Base-by-base conservation (phyloP, 352 stramenopile genomes). In the Globisporangium polare region DNA sequence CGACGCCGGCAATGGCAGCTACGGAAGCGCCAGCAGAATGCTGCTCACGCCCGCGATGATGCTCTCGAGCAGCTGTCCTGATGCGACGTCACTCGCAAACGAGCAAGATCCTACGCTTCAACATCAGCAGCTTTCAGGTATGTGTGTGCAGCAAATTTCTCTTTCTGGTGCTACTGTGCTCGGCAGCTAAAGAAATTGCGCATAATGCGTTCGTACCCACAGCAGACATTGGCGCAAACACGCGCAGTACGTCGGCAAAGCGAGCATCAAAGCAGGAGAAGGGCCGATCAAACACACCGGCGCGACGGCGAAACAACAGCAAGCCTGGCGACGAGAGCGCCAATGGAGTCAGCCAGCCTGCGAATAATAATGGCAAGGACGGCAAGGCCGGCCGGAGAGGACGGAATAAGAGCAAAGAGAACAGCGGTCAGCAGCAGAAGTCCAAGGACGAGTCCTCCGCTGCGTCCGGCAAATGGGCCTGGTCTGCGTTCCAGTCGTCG, bases 401-500 rank as follows among this genome's bases (percentile, higher is more conserved):
- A 33, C 78, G 75, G 33, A 60, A 37, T 42, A 84, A 81, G 66
- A 82, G 54, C 46, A 84, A 74, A 22, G 54, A 61, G 29, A 53
- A 53, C 46, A 9, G 24, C 12, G 24, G 31, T 12, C 8, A 74
- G n/a, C 60, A 76, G 63, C 59, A 59, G 1, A 78, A 86, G 63
- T 58, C 68, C 53, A 86, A 89, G 51, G 70, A 84, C 49, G 72
- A 86, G 46, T 59, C 82, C 6, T 88, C 79, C 41, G 62, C 75
- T 0, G 74, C 70, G 17, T 35, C 46, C 5, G 78, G 80, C 42
- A 93, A 94, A 57, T 94, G 82, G 82, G 84, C 84, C 10, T 94
- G 84, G 84, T 92, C 82, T 51, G 82, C 82, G 29, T 94, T 94
- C 59, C 84, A 94, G 67, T 90, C 81, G 22, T 92, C 84, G 4